Percentiles rank a stretch among this genome's conserved stretches.
These are phyloP conservation scores for Polygonum aviculare DNA, from an alignment of 148 eudicot genomes.

Conservation along the genomic window DNA sequence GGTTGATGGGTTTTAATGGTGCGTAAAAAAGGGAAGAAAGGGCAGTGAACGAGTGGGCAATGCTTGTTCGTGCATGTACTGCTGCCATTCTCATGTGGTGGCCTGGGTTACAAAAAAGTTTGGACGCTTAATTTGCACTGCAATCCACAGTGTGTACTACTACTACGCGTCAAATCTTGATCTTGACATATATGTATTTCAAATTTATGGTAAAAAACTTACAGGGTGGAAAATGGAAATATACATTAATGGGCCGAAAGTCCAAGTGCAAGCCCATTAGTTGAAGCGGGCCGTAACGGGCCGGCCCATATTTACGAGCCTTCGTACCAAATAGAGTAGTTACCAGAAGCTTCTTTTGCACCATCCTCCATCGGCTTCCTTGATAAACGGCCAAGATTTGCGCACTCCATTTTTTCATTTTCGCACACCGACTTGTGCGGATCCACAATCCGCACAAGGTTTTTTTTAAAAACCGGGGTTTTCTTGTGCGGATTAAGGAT, in stretches of 20 bases:
- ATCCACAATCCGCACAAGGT: no score
- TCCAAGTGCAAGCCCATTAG: neutral
- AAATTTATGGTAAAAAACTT: neutral
- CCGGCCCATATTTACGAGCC: neutral
- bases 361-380: neutral
- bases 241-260: neutral
- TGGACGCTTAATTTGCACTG: neutral
- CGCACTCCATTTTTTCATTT: no score
- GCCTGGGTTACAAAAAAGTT: neutral
- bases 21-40: neutral
- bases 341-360: neutral
- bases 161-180: neutral
- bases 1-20: neutral
- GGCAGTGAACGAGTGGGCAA: neutral
- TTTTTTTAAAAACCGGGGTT: no score
- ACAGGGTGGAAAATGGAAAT: no score
- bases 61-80: constrained; percentile 5
- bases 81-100: constrained; percentile 2
- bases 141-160: neutral
- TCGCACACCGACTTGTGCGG: no score
- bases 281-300: neutral
- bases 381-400: no score
- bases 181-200: neutral
- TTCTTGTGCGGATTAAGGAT: no score
- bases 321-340: neutral